These are phyloP conservation scores for Herpetospermum pedunculosum DNA, from an alignment of 306 rosid genomes.

Conservation along the genomic window DNA sequence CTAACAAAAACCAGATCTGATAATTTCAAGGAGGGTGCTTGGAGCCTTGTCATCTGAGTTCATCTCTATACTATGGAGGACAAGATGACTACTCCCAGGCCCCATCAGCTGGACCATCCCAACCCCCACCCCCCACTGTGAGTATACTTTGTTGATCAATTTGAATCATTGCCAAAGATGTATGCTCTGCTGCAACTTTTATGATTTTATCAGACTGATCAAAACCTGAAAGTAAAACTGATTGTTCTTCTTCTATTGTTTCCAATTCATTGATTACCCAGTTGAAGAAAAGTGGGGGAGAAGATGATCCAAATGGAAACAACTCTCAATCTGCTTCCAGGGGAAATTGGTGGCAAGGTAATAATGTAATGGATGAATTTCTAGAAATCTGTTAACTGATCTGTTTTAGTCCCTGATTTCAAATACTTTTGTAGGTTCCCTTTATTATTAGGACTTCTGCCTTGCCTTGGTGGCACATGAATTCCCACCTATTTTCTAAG, in stretches of 20 bases:
- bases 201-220: background rate
- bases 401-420: slow-evolving; percentile 24
- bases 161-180: background rate
- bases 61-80: slow-evolving; percentile 49
- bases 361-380: background rate
- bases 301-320: slow-evolving; percentile 43
- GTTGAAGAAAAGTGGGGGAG: slow-evolving; percentile 27
- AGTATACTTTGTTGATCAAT: slow-evolving; percentile 19
- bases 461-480: slow-evolving; percentile 13
- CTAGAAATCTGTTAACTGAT: background rate
- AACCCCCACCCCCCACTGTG: slow-evolving; percentile 20
- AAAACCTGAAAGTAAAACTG: background rate
- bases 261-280: slow-evolving; percentile 14
- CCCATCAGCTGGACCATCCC: slow-evolving; percentile 22
- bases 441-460: slow-evolving; percentile 35
- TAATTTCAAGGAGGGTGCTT: slow-evolving; percentile 26
- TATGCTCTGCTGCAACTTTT: background rate
- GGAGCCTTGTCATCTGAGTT: slow-evolving; percentile 51
- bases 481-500: slow-evolving; percentile 28
- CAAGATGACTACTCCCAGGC: slow-evolving; percentile 37
- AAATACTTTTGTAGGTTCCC: slow-evolving; percentile 30
- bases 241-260: background rate
- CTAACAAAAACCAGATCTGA: slow-evolving; percentile 24
- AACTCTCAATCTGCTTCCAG: slow-evolving; percentile 27
- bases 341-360: slow-evolving; percentile 66